Conservation (phyloP, 768 basidiomycete species). For the Sarcodon aspratus region DNA sequence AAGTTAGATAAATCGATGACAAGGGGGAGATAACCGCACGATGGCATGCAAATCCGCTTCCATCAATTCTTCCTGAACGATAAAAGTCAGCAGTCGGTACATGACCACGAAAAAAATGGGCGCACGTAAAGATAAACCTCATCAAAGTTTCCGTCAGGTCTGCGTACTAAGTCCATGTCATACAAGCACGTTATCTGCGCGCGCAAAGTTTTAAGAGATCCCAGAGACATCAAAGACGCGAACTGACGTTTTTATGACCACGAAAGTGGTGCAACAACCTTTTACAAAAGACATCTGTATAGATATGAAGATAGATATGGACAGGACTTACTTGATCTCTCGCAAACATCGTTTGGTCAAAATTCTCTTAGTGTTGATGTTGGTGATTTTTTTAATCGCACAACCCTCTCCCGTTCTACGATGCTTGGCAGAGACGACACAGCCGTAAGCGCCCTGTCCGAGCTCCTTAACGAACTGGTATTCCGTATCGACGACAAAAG, state of each 20-base stretch:
- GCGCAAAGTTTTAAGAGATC: constrained; percentile 9
- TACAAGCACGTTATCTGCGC: constrained; percentile 88
- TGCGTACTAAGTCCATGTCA: constrained; percentile 97
- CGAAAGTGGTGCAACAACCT: constrained; percentile 95
- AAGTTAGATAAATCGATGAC: background rate
- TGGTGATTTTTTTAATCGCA: constrained; percentile 94
- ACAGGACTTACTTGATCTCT: constrained; percentile 68
- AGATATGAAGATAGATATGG: constrained; percentile 1
- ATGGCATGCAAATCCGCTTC: constrained; percentile 99
- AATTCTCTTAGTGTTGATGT: constrained; percentile 92
- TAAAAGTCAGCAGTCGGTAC: constrained; percentile 1
- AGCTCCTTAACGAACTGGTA: constrained; percentile 96
- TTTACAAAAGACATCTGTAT: constrained; percentile 4
- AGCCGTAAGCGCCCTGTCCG: constrained; percentile 92
- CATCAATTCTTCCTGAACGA: constrained; percentile 92
- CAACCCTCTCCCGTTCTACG: constrained; percentile 78
- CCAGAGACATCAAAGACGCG: background rate
- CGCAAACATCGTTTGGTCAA: constrained; percentile 93
- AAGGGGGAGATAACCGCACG: constrained; percentile 33
- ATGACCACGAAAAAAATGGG: constrained; percentile 4
- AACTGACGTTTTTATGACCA: constrained; percentile 91
- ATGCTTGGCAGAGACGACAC: constrained; percentile 80
- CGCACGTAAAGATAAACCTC: constrained; percentile 90
- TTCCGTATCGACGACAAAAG: constrained; percentile 78
- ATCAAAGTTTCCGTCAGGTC: constrained; percentile 84